Evolutionary conservation across 2,329 filamentous ascomycete species (phyloP).

Genomic region (Claviceps sp.): DNA sequence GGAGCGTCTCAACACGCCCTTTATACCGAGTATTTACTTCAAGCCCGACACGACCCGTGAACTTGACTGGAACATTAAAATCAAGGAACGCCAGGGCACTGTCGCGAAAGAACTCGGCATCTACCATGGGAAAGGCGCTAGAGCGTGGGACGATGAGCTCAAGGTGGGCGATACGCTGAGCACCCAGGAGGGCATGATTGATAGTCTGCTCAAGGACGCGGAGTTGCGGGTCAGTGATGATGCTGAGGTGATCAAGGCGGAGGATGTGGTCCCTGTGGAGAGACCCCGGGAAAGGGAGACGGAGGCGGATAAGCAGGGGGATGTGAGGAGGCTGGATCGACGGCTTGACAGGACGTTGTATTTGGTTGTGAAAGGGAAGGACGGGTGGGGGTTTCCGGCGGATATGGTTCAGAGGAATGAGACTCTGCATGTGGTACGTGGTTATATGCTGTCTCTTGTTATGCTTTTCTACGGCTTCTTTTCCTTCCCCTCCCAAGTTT

Average conservation of each 20-base stretch:
- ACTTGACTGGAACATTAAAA: slow-evolving; percentile 81
- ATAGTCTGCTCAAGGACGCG: slow-evolving; percentile 62
- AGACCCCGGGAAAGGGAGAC: slow-evolving; percentile 57
- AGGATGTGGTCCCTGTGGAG: slow-evolving; percentile 54
- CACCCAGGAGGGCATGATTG: slow-evolving; percentile 48
- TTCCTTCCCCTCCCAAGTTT: not conserved
- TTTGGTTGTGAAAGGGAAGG: slow-evolving; percentile 61
- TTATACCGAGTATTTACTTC: slow-evolving; percentile 88
- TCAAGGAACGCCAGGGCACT: slow-evolving; percentile 56
- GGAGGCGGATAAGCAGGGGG: slow-evolving; percentile 63
- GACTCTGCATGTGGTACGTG: slow-evolving; percentile 66
- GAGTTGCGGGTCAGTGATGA: slow-evolving; percentile 48
- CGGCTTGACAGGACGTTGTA: slow-evolving; percentile 74
- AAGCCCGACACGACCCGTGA: slow-evolving; percentile 76
- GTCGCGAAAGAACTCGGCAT: slow-evolving; percentile 73
- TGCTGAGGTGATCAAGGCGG: slow-evolving; percentile 42
- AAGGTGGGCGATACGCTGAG: slow-evolving; percentile 58
- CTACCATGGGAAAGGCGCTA: slow-evolving; percentile 57
- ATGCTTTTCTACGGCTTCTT: not conserved
- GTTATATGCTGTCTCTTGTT: not conserved
- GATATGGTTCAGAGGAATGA: slow-evolving; percentile 57
- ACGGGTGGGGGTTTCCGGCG: slow-evolving; percentile 75
- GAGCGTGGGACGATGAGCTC: slow-evolving; percentile 87
- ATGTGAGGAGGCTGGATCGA: slow-evolving; percentile 66
- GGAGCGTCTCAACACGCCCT: slow-evolving; percentile 77